phyloP scores from a whole-genome alignment of 1,139 yeast species.

The Nakaseomyces sp. region DNA sequence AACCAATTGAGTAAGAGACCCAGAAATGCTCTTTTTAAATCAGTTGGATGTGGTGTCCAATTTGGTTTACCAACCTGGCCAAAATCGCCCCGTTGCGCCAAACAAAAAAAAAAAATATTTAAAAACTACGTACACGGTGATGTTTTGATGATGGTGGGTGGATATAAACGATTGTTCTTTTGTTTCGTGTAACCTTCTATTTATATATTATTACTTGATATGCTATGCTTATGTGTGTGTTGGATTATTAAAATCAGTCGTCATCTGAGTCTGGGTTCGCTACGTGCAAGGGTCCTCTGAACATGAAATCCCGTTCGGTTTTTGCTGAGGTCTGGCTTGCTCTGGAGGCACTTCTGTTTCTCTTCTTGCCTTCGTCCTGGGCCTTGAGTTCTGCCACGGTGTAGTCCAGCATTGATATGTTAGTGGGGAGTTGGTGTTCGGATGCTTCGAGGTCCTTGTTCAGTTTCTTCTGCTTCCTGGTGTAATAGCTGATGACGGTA shows the following conservation, averaged over 20 bases:
- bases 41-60: too few relatives aligned
- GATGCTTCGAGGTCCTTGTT: constrained; percentile 24
- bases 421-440: constrained; percentile 17
- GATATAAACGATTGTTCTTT: too few relatives aligned
- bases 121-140: not conserved
- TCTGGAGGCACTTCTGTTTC: constrained; percentile 9
- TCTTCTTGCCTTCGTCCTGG: constrained; percentile 1
- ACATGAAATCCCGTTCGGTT: constrained; percentile 10
- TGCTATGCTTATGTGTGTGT: too few relatives aligned
- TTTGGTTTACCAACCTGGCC: not conserved
- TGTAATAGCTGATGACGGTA: constrained; percentile 29
- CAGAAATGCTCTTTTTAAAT: too few relatives aligned
- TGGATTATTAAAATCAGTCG: constrained; percentile 7
- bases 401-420: constrained; percentile 15
- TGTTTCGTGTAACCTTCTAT: too few relatives aligned
- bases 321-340: constrained; percentile 13
- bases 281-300: constrained; percentile 12
- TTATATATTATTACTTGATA: too few relatives aligned
- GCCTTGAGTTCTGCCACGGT: constrained; percentile 8
- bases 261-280: constrained; percentile 24
- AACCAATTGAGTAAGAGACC: too few relatives aligned
- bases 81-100: not conserved
- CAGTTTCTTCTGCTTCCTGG: constrained; percentile 23
- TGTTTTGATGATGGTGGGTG: not conserved
- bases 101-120: not conserved